Evolutionary conservation across 495 filamentous ascomycete species (phyloP).

Genomic region (Neurospora sp.): DNA sequence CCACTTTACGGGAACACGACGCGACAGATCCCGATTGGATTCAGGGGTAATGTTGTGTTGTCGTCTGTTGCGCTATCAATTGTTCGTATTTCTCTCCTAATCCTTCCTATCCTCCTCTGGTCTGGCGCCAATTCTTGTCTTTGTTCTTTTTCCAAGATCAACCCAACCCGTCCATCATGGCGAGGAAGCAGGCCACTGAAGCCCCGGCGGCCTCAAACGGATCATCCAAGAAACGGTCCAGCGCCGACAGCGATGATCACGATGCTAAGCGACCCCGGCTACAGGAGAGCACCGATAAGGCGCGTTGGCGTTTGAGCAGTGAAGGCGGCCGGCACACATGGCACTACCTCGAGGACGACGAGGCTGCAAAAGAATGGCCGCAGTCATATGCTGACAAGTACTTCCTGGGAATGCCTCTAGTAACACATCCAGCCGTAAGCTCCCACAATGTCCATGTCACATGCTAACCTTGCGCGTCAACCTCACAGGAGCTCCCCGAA

Average conservation of each 20-base stretch:
- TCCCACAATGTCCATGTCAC: background rate
- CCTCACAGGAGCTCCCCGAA: conserved; percentile 56
- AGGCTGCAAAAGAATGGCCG: conserved; percentile 68
- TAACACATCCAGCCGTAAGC: conserved; percentile 8
- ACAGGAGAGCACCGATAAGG: conserved; percentile 55
- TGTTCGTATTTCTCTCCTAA: background rate
- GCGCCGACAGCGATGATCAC: conserved; percentile 9
- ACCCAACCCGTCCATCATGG: conserved; percentile 5
- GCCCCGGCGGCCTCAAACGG: conserved; percentile 9
- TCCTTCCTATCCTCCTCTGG: background rate
- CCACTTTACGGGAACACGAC: background rate
- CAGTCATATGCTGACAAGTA: conserved; percentile 79
- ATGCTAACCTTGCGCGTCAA: background rate
- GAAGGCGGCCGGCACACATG: conserved; percentile 82
- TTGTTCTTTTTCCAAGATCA: background rate
- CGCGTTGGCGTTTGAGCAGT: conserved; percentile 75
- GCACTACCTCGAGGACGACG: conserved; percentile 79
- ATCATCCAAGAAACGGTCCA: conserved; percentile 24
- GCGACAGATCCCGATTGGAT: background rate
- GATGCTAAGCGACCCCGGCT: conserved; percentile 27
- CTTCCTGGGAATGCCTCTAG: conserved; percentile 56
- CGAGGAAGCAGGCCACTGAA: conserved; percentile 7
- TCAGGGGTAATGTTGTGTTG: background rate
- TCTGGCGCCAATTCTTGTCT: background rate
- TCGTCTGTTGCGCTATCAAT: background rate